phyloP scores from a whole-genome alignment of 805 yeast species.

The Barnettozyma sucrosica region DNA sequence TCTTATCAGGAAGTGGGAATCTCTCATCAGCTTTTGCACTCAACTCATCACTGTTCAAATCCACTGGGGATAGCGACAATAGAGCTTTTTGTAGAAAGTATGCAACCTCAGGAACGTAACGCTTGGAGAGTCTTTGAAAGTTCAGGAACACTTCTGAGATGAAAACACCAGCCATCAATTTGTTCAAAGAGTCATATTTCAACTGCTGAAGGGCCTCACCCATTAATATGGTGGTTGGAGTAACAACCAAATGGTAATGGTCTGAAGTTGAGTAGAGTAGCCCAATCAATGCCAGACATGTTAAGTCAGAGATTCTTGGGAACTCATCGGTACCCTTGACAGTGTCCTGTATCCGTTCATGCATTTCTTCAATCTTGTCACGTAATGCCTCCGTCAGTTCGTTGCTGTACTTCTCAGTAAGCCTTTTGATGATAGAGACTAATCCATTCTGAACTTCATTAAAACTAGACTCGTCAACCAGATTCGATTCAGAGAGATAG shows the following conservation, averaged over 20 bases:
- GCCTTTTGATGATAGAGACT: slow-evolving; percentile 42
- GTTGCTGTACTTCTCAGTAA: slow-evolving; percentile 62
- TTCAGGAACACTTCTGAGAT: slow-evolving; percentile 58
- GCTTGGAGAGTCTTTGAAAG: slow-evolving; percentile 75
- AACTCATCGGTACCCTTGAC: slow-evolving; percentile 28
- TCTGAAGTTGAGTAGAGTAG: slow-evolving; percentile 88
- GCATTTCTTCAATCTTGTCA: slow-evolving; percentile 48
- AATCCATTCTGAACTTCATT: slow-evolving; percentile 37
- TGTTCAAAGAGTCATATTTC: slow-evolving; percentile 33
- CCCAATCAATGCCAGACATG: slow-evolving; percentile 69
- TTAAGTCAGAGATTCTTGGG: slow-evolving; percentile 48
- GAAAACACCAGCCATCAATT: slow-evolving; percentile 55
- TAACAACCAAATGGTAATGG: slow-evolving; percentile 85
- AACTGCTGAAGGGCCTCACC: slow-evolving; percentile 61
- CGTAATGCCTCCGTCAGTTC: slow-evolving; percentile 60
- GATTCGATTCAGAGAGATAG: slow-evolving; percentile 37
- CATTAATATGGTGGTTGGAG: slow-evolving; percentile 73
- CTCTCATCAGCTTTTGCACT: slow-evolving; percentile 17
- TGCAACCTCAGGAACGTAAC: slow-evolving; percentile 76
- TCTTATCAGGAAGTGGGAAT: slow-evolving; percentile 18
- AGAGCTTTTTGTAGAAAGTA: slow-evolving; percentile 51
- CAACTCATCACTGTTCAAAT: slow-evolving; percentile 10
- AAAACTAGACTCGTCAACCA: slow-evolving; percentile 31
- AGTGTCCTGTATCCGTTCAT: slow-evolving; percentile 38
- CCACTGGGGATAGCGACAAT: slow-evolving; percentile 37